phyloP scores from a whole-genome alignment of 345 rosid species.

The Erodium maritimum region DNA sequence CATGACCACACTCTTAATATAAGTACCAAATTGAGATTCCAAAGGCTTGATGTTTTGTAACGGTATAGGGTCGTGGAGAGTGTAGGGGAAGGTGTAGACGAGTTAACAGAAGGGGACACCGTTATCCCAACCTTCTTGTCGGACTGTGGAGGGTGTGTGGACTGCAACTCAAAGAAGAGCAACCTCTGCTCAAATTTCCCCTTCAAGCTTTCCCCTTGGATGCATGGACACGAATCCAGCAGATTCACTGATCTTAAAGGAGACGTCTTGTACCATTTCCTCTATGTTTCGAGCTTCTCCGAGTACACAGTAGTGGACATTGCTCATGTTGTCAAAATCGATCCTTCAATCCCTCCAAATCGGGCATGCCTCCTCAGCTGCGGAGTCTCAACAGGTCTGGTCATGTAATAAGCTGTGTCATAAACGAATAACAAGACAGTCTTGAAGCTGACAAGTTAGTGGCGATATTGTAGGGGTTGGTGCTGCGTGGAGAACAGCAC shows the following conservation, averaged over 20 bases:
- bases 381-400: slow-evolving; percentile 71
- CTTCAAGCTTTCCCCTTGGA: slow-evolving; percentile 57
- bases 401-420: too few relatives aligned
- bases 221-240: slow-evolving; percentile 62
- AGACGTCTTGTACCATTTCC: slow-evolving; percentile 50
- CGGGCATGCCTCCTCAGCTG: slow-evolving; percentile 82
- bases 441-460: neutral
- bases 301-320: slow-evolving; percentile 70
- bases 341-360: slow-evolving; percentile 49
- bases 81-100: slow-evolving; percentile 59
- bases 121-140: slow-evolving; percentile 67
- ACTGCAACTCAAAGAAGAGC: slow-evolving; percentile 63
- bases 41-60: neutral
- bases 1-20: too few relatives aligned
- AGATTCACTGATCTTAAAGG: slow-evolving; percentile 75
- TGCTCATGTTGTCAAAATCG: slow-evolving; percentile 55
- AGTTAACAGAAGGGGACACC: slow-evolving; percentile 45
- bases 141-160: slow-evolving; percentile 61
- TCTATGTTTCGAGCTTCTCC: slow-evolving; percentile 60
- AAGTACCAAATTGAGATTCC: neutral
- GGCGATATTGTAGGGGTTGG: slow-evolving; percentile 64
- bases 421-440: too few relatives aligned
- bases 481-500: slow-evolving; percentile 75
- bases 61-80: slow-evolving; percentile 64
- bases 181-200: slow-evolving; percentile 67